phyloP scores from a whole-genome alignment of 2,329 filamentous ascomycete genomes.

The Fusarium xylarioides region DNA sequence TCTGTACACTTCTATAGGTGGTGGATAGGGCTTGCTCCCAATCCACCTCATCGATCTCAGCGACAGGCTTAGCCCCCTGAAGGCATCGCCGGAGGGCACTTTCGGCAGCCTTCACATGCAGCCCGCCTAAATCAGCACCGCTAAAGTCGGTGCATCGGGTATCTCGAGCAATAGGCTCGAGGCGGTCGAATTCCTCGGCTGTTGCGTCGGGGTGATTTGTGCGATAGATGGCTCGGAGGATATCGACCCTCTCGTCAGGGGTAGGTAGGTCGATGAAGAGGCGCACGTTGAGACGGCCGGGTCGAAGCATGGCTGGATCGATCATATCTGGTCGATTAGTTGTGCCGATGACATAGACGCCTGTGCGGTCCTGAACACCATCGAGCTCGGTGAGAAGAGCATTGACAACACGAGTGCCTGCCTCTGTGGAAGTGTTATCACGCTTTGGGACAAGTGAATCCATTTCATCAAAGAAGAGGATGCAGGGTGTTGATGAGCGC shows the following conservation, averaged over 20 bases:
- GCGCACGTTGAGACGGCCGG: constrained; percentile 86
- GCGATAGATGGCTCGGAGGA: constrained; percentile 74
- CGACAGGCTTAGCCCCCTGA: constrained; percentile 33
- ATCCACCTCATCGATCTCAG: constrained; percentile 51
- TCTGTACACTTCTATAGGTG: constrained; percentile 60
- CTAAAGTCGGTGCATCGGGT: constrained; percentile 79
- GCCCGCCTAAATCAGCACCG: constrained; percentile 66
- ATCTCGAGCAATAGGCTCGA: constrained; percentile 74
- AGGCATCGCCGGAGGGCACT: constrained; percentile 56
- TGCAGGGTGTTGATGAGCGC: constrained; percentile 85
- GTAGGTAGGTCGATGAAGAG: constrained; percentile 89
- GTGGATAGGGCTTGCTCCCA: constrained; percentile 63
- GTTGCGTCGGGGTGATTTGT: constrained; percentile 50
- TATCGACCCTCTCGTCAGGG: constrained; percentile 82
- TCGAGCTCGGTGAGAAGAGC: constrained; percentile 95
- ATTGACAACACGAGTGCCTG: constrained; percentile 90
- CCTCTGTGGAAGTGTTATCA: constrained; percentile 81
- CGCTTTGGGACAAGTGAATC: constrained; percentile 90
- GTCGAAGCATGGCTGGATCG: constrained; percentile 92
- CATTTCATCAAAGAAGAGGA: constrained; percentile 98
- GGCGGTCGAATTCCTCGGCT: constrained; percentile 59
- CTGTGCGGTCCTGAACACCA: constrained; percentile 79
- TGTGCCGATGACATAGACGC: constrained; percentile 93
- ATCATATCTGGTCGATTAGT: constrained; percentile 98
- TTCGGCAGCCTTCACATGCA: constrained; percentile 60